Base-by-base conservation (phyloP, 495 filamentous ascomycete species). In the Penicillium tannophilum region DNA sequence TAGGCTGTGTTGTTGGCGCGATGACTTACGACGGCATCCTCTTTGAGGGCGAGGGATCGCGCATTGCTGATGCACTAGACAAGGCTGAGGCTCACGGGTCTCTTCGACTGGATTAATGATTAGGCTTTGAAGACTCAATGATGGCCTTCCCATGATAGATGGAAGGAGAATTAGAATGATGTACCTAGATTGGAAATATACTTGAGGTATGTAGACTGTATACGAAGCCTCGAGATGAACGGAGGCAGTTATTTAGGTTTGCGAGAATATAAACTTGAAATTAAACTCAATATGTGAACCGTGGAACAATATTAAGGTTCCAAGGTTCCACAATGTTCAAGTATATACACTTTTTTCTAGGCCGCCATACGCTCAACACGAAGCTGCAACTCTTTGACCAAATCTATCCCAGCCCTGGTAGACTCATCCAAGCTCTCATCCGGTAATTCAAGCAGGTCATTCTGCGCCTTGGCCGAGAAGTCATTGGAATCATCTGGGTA, bases 351-450 rank as follows among this genome's bases (percentile, higher is more conserved):
- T 28, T 4, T 28, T 28, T 19, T 36, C 50, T 52, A 52, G 11
- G 30, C 8, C n/a, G 64, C 65, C 65, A 68, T 67, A 39, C 67
- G 62, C 58, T 70, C 67, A 52, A 55, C 52, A 23, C 64, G 62
- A 58, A 41, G 62, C 50, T 65, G 60, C 54, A 70, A 56, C 20
- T 54, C 56, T 50, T 64, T 60, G 39, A 72, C 67, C 60, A 73
- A 61, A 10, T 72, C 65, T 0, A 84, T 62, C 9, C 75, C 77
- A 12, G 49, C 50, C 67, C 67, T 70, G 11, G 83, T 86, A 31
- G 64, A 57, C 61, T 82, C 81, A 69, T 86, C 84, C 57, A 89
- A 47, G 56, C 77, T 78, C 73, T 88, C 86, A 63, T 77, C 70
- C 23, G 78, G 76, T 65, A 89, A 60, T 0, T 77, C 81, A 50